Base-by-base conservation (phyloP, 768 basidiomycete genomes). In the Stropharia rugosoannulata region DNA sequence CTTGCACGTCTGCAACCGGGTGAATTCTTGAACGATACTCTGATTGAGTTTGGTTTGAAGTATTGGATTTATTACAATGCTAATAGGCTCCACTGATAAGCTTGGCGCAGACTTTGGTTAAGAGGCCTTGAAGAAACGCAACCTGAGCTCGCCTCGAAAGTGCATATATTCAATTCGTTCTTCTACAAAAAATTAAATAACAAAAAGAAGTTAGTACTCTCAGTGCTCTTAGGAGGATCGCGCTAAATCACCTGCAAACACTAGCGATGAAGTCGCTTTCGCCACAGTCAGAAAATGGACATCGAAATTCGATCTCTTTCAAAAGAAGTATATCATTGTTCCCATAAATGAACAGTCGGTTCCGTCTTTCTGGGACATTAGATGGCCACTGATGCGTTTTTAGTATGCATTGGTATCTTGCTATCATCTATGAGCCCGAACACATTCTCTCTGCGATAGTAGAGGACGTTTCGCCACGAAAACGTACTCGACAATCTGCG, bases 31-130 rank as follows among this genome's bases (percentile, higher is more conserved):
- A 99, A 99, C 66, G 97, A 99, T 72, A 97, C 93, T 0, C 74
- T 99, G 36, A 95, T 98, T 29, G 97, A 99, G 66, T 97, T 95
- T 62, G 95, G 93, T 3, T 77, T 99, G 35, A 95, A 94, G 95
- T 95, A 64, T 45, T 90, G 70, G 13, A 5, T 35, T 53, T 39
- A 38, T 29, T 49, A 38, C 36, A 16, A 41, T 16, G 13, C 6
- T 13, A 36, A 15, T 39, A 25, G n/a, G 6, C 25, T 16, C 15
- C 56, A 32, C 27, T 45, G 19, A 39, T 22, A 48, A 49, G 13
- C 19, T 42, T 48, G 18, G 60, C 6, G 25, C 54, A 95, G 94
- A 67, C 74, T 86, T 12, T 92, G 90, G 87, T 76, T 87, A 9
- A 79, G 74, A 48, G 77, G 81, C 6, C 69, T 91, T 22, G 80